Evolutionary conservation across 2,329 filamentous ascomycete genomes (phyloP), one percentile per base, ranked within the genome.

Genomic region (Cylindrodendrum hubeiense): DNA sequence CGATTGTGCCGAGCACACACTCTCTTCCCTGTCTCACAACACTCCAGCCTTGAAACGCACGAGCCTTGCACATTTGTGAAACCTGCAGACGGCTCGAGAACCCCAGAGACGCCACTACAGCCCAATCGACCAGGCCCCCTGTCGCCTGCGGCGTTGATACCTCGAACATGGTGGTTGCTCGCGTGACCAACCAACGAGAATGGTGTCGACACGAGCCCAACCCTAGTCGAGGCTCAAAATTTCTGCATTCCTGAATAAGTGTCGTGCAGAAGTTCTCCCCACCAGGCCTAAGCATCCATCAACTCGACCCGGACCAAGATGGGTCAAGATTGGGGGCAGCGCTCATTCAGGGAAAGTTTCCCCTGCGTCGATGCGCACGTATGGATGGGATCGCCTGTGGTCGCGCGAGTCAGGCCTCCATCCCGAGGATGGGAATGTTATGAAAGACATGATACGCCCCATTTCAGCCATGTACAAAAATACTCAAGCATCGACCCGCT

Each of bases 171-270:
- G 33, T 30, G 44, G 55, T 39, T 44, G 50, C 24, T 59, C 50
- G 55, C 50, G 50, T 64, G 50, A 54, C 50, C 61, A 37, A 49
- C 33, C 22, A 24, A 39, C 28, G 41, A 26, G 41, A 37, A 60
- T 54, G 41, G 49, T 26, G 24, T 60, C 60, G 26, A 43, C 26
- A 37, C 24, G 43, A 55, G 22, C 39, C 33, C 26, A 44, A 44
- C 28, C 53, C 54, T 50, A 19, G 53, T 47, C 39, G 39, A 58
- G 46, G 41, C 60, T 57, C 60, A 53, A 53, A 54, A 59, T 54
- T 49, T 52, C 41, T 30, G 30, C 49, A 41, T 54, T 54, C 49
- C 60, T 41, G 37, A 58, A 63, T 17, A 49, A 59, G 53, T 41
- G 33, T 50, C 19, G 13, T 59, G 60, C 60, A 54, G 52, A 49